These are phyloP conservation scores for Diplodia sapinea DNA, from an alignment of 2,329 filamentous ascomycete species.

Conservation along the genomic window DNA sequence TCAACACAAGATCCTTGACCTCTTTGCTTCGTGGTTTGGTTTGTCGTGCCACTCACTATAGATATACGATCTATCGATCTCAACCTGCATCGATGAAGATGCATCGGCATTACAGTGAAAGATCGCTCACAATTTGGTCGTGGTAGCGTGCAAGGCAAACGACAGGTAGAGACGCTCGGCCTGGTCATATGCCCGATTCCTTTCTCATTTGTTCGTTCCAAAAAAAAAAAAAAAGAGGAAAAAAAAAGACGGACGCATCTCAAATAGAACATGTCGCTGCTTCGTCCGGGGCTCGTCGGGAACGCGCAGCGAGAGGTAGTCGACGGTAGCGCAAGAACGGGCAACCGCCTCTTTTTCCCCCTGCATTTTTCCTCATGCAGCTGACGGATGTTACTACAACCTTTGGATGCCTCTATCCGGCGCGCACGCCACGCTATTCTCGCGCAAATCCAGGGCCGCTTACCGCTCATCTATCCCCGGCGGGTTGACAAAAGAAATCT, in stretches of 20 bases:
- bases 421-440: background rate
- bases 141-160: background rate
- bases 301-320: background rate
- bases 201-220: background rate
- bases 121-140: background rate
- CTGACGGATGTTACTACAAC: background rate
- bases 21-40: background rate
- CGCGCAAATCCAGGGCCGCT: background rate
- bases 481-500: background rate
- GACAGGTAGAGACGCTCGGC: background rate
- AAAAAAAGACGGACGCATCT: background rate
- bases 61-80: conserved; percentile 14
- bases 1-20: background rate
- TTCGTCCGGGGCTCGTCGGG: background rate
- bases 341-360: background rate
- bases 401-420: conserved; percentile 3
- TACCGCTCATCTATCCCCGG: background rate
- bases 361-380: conserved; percentile 4
- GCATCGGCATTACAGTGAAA: background rate
- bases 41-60: background rate
- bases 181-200: background rate
- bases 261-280: background rate
- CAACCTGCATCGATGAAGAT: background rate
- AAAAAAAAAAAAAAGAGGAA: too few relatives aligned
- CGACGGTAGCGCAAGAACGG: conserved; percentile 7